Conservation (phyloP, 768 basidiomycete genomes). For the Leccinum subtestaceum region DNA sequence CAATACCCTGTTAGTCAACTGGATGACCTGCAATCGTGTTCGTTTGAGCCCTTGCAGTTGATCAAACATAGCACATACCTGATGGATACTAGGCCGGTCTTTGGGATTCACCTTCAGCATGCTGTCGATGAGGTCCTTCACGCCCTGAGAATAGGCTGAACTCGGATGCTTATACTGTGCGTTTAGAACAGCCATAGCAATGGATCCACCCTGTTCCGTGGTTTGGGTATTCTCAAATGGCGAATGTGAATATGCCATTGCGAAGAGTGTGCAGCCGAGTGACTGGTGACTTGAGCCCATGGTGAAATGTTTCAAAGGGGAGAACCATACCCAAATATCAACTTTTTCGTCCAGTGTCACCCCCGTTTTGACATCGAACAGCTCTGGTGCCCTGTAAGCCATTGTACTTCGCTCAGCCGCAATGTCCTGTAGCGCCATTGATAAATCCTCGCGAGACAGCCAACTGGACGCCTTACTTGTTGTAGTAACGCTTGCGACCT, state of each 20-base stretch:
- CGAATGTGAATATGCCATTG: conserved; percentile 92
- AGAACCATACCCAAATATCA: conserved; percentile 81
- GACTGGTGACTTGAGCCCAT: conserved; percentile 54
- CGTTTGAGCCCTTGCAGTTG: not conserved
- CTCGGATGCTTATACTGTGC: conserved; percentile 89
- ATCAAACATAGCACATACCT: conserved; percentile 46
- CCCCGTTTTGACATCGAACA: conserved; percentile 97
- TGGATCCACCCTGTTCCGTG: conserved; percentile 91
- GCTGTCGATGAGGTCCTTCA: conserved; percentile 76
- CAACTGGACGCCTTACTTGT: conserved; percentile 53
- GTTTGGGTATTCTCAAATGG: conserved; percentile 93
- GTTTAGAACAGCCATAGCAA: conserved; percentile 95
- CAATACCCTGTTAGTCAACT: conserved; percentile 60
- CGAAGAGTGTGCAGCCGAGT: conserved; percentile 91
- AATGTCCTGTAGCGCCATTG: conserved; percentile 60
- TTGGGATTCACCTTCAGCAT: conserved; percentile 83
- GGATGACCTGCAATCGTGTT: conserved; percentile 51
- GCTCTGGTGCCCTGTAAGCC: conserved; percentile 96
- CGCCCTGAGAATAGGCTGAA: conserved; percentile 82
- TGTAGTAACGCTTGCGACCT: conserved; percentile 86
- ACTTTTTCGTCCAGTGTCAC: conserved; percentile 87
- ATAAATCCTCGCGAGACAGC: conserved; percentile 2
- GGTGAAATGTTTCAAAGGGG: not conserved
- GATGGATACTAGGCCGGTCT: conserved; percentile 81
- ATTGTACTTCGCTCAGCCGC: conserved; percentile 98